Base-by-base conservation (phyloP, 805 yeast genomes). In the Ogataea trehalophila region DNA sequence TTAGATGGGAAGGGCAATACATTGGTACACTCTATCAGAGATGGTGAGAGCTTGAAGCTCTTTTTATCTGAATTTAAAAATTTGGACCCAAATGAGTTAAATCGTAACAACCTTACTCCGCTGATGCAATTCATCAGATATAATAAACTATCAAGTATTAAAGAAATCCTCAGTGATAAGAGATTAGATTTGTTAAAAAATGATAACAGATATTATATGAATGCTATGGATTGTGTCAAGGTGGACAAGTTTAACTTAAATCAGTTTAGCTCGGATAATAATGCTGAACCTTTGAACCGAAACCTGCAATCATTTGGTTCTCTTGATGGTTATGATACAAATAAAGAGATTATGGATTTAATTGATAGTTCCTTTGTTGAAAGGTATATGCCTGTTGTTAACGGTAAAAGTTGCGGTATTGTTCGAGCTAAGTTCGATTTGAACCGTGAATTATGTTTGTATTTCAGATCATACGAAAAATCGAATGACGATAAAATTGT, bases 1-100 rank as follows among this genome's bases (percentile, higher is more conserved):
- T 68, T 79, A 7, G 97, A 92, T 59, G 65, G 62, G 20, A 75
- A 79, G 46, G 92, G 92, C 0, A 89, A 90, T 60, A 81, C 94
- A 0, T 59, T 92, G 3, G 67, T 92, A 33, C 98, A 92, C 65
- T 75, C 86, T 3, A 68, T 88, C 31, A 76, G 77, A 37, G 62
- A 60, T 42, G 61, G 65, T 43, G 74, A 75, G 14, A 74, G 76
- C 15, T 63, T 87, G 29, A 59, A 65, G 31, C 51, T 67, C 2
- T 52, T 80, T 11, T 56, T 82, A 36, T 50, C 58, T 6, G 56
- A 62, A 6, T 71, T 71, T 38, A 63, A 73, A 6, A 57, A 56
- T 8, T 52, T 75, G 14, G 74, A 81, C 54, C 62, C 88, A 13
- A 88, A 92, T 61, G 76, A 74, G 48, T 62, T 76, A 17, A 91